Evolutionary conservation across 2,329 filamentous ascomycete genomes (phyloP), one percentile per base, ranked within the genome.

Genomic region (Pezicula carpinea): DNA sequence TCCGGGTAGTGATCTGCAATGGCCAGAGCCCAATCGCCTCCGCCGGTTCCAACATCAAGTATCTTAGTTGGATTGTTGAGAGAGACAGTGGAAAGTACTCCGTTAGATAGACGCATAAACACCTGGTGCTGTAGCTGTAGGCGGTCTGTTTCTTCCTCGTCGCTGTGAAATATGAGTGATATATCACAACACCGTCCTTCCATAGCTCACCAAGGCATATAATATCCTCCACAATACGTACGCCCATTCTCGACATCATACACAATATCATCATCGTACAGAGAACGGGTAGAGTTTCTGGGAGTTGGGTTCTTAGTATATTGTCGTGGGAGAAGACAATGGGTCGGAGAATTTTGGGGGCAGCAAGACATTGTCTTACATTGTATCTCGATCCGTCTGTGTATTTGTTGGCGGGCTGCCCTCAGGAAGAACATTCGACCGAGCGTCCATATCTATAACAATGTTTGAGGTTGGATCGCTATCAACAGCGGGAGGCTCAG

Each of bases 21-120:
- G 50, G 79, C 77, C 49, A 82, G 79, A 4, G 77, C 72, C 77
- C 80, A 84, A 46, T 81, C 79, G 2, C 81, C 80, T 0, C 78
- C 80, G 14, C 82, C 82, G 6, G 76, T 81, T n/a, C 70, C 70
- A 15, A 74, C 60, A 43, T 74, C 71, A 1, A 73, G 60, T 8
- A 73, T 60, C 26, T 60, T 62, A 5, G 57, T 58, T 2, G 63
- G 62, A 40, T 79, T 77, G 8, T 44, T 15, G 19, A 77, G 54
- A 14, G 56, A 54, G 8, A 60, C 52, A 7, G 54, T 58, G 6
- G 59, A 59, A 14, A 64, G 58, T 8, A 60, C 54, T 10, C 53
- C 45, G 29, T 54, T 47, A 36, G 64, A 52, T 22, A 63, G 45
- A 15, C 58, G 43, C 5, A 58, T 48, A 43, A 54, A 60, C 29